phyloP scores from a whole-genome alignment of 2,329 filamentous ascomycete genomes.

The Apiospora malaysiana region DNA sequence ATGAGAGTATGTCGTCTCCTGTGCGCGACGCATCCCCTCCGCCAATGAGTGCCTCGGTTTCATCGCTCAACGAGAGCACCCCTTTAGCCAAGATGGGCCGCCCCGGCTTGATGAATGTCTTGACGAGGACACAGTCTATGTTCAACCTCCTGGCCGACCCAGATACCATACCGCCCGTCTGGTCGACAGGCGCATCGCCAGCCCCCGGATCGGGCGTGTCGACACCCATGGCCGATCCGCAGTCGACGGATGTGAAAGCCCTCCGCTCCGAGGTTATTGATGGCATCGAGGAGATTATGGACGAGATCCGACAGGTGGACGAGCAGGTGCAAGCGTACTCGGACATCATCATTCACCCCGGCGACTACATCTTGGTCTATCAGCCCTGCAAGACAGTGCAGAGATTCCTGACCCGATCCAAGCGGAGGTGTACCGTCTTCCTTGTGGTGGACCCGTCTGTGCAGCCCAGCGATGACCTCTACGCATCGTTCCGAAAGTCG shows the following conservation, averaged over 20 bases:
- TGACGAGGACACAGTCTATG: constrained; percentile 75
- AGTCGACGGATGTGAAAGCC: constrained; percentile 63
- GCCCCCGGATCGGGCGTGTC: constrained; percentile 52
- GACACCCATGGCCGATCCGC: constrained; percentile 49
- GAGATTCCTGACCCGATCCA: constrained; percentile 83
- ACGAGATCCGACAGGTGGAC: constrained; percentile 91
- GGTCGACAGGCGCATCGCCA: constrained; percentile 56
- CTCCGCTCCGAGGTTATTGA: constrained; percentile 90
- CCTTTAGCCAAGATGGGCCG: constrained; percentile 43
- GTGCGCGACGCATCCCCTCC: constrained; percentile 25
- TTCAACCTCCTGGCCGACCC: constrained; percentile 85
- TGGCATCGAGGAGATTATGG: constrained; percentile 93
- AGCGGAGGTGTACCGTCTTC: constrained; percentile 90
- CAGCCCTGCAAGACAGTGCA: constrained; percentile 87
- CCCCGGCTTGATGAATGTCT: constrained; percentile 67
- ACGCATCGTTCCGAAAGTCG: constrained; percentile 73
- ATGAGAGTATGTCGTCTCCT: constrained; percentile 46
- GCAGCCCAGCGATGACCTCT: constrained; percentile 46
- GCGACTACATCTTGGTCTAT: constrained; percentile 90
- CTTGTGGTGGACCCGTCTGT: constrained; percentile 70
- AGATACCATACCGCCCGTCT: constrained; percentile 55
- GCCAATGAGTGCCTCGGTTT: constrained; percentile 18
- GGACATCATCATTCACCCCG: constrained; percentile 90
- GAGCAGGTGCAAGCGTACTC: constrained; percentile 90
- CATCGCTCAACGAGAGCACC: background rate